Conservation (phyloP, 768 basidiomycete genomes). For the Mycena capillaripes region DNA sequence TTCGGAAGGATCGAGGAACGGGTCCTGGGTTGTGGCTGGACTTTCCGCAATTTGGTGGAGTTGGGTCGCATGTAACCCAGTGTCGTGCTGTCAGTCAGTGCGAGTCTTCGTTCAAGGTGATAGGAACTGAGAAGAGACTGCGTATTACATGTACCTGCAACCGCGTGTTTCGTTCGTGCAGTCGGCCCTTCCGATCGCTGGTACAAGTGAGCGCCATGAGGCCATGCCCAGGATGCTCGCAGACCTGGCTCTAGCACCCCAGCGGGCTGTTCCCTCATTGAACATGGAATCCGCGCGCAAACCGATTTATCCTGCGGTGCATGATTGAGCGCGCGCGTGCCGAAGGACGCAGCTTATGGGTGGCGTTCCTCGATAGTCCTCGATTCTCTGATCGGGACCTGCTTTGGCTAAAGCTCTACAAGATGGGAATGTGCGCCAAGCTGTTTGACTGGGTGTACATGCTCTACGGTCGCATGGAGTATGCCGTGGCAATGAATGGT, state of each 20-base stretch:
- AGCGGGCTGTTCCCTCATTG: not conserved
- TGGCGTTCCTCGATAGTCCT: slow-evolving; percentile 39
- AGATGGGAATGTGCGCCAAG: no score
- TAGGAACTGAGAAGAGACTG: no score
- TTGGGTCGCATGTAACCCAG: slow-evolving; percentile 31
- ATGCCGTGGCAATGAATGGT: no score
- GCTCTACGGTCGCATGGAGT: no score
- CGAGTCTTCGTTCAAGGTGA: not conserved
- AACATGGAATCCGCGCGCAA: slow-evolving; percentile 24
- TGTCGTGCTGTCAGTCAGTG: not conserved
- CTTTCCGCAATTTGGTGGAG: slow-evolving; percentile 45
- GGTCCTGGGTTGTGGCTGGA: slow-evolving; percentile 39
- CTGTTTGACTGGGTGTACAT: no score
- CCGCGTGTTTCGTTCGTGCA: slow-evolving; percentile 32
- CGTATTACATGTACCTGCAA: slow-evolving; percentile 34
- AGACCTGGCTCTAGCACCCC: not conserved
- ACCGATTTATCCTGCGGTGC: slow-evolving; percentile 26
- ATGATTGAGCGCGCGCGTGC: no score
- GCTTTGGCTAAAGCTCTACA: no score
- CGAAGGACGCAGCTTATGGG: slow-evolving; percentile 31
- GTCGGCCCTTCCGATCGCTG: slow-evolving; percentile 18
- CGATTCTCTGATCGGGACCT: slow-evolving; percentile 34
- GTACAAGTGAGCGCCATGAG: slow-evolving; percentile 22
- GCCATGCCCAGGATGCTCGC: not conserved
- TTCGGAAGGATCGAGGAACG: slow-evolving; percentile 64